Conservation (phyloP, 371 early-diverging fungal genomes). For the Apophysomyces trapeziformis region DNA sequence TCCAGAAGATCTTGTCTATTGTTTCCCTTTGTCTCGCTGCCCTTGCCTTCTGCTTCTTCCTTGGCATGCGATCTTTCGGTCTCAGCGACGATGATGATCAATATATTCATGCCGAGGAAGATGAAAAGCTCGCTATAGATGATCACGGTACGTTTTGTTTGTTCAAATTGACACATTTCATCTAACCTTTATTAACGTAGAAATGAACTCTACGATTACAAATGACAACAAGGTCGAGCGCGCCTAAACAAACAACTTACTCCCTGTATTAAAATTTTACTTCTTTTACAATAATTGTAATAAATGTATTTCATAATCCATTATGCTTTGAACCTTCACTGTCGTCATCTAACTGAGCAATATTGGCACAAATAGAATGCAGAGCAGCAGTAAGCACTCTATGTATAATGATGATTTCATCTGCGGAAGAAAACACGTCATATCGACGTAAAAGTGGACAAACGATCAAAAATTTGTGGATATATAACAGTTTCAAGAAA, state of each 20-base stretch:
- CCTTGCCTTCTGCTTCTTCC: conserved; percentile 19
- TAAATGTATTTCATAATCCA: too few species aligned
- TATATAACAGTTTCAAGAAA: too few species aligned
- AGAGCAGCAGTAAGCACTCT: too few species aligned
- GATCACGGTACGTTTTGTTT: not conserved
- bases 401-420: too few species aligned
- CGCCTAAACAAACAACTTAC: too few species aligned
- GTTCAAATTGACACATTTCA: not conserved
- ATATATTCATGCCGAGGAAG: not conserved
- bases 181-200: not conserved
- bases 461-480: too few species aligned
- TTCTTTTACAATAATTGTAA: too few species aligned
- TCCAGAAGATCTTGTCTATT: conserved; percentile 44
- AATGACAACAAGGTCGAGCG: not conserved
- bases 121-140: not conserved
- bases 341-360: too few species aligned
- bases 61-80: conserved; percentile 21
- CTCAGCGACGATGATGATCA: conserved; percentile 16
- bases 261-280: too few species aligned
- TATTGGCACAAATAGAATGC: too few species aligned
- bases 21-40: conserved; percentile 29
- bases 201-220: not conserved
- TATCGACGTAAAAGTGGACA: not conserved
- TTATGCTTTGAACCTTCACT: too few species aligned
- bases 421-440: not conserved